Evolutionary conservation across 2,329 filamentous ascomycete genomes (phyloP).

Genomic region (Aspergillus bombycis): DNA sequence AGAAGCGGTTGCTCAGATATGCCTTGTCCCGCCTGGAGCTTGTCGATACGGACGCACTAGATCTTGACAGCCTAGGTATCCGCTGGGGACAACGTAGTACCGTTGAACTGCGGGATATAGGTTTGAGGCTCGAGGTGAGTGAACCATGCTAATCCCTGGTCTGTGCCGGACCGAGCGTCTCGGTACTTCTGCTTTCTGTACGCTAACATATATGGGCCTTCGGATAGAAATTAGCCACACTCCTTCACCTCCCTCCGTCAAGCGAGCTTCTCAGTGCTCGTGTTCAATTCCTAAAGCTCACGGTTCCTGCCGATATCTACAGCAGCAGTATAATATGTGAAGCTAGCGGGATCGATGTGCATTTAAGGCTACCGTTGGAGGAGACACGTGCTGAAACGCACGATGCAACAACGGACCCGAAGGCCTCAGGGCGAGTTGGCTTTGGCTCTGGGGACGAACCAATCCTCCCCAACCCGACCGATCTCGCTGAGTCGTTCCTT

Average conservation of each 20-base stretch:
- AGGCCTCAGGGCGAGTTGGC: constrained; percentile 18
- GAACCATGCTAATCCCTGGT: constrained; percentile 3
- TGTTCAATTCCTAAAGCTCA: constrained; percentile 75
- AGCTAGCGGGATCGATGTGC: constrained; percentile 77
- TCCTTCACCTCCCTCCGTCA: constrained; percentile 73
- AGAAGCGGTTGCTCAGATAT: constrained; percentile 87
- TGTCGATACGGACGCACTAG: constrained; percentile 82
- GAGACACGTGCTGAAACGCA: constrained; percentile 36
- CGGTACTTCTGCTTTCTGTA: neutral
- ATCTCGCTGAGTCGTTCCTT: constrained; percentile 64
- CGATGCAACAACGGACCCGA: constrained; percentile 25
- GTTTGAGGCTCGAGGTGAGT: constrained; percentile 73
- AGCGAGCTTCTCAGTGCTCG: constrained; percentile 74
- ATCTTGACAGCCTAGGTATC: constrained; percentile 84
- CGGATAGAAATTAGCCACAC: constrained; percentile 72
- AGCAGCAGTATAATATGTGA: constrained; percentile 81
- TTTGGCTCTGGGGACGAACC: constrained; percentile 33
- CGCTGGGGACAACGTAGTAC: constrained; percentile 79
- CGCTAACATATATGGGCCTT: constrained; percentile 28
- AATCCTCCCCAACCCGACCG: constrained; percentile 58
- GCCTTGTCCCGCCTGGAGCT: constrained; percentile 81
- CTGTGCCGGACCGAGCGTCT: neutral
- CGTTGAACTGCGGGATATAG: constrained; percentile 85
- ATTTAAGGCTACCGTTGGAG: constrained; percentile 59
- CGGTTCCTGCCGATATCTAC: constrained; percentile 85